Conservation (phyloP, 345 rosid species). For the Litchi chinensis region DNA sequence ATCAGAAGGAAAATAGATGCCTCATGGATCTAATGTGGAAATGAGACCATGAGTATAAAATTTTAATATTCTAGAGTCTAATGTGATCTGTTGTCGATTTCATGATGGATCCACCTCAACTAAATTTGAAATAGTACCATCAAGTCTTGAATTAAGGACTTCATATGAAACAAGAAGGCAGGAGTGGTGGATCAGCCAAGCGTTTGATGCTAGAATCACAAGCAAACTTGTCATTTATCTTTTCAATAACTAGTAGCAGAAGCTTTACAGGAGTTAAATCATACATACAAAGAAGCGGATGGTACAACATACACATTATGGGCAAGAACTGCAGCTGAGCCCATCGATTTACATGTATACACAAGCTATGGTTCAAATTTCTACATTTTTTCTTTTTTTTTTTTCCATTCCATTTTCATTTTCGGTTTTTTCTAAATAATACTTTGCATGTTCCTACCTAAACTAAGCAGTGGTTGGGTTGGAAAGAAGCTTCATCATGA, state of each 20-base stretch:
- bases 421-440: neutral
- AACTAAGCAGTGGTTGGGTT: constrained; percentile 28
- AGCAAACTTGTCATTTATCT: neutral
- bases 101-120: too few species aligned
- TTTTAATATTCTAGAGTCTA: too few species aligned
- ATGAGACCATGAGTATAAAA: neutral
- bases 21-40: neutral
- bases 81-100: too few species aligned
- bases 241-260: neutral
- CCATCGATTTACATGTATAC: constrained; percentile 4
- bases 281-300: neutral
- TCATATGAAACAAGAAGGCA: too few species aligned
- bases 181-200: neutral
- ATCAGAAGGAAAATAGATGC: neutral
- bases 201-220: neutral
- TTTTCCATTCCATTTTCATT: neutral
- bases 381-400: constrained; percentile 16
- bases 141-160: too few species aligned
- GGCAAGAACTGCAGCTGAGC: neutral
- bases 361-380: constrained; percentile 7
- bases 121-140: too few species aligned
- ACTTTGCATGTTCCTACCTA: constrained; percentile 7
- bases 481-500: constrained; percentile 93
- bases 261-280: constrained; percentile 1
- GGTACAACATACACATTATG: constrained; percentile 3